Conservation (phyloP, 1,284 basidiomycete genomes). For the Boletus albobrunnescens region DNA sequence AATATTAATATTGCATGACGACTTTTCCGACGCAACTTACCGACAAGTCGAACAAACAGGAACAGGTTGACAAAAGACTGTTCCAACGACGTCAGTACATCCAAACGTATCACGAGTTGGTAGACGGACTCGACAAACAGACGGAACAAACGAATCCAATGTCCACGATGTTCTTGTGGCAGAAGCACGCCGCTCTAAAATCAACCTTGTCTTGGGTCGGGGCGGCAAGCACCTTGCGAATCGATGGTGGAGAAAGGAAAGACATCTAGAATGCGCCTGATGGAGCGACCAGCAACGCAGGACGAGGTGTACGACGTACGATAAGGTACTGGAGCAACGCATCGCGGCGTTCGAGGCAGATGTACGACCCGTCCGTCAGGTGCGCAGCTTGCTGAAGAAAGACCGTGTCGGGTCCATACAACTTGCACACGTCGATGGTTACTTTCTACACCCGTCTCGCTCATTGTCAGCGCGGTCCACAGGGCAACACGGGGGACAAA, state of each 20-base stretch:
- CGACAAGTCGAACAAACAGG: slow-evolving; percentile 91
- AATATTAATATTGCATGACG: neutral
- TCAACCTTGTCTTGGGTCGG: slow-evolving; percentile 95
- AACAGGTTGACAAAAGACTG: slow-evolving; percentile 91
- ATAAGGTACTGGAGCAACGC: slow-evolving; percentile 86
- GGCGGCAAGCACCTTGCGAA: slow-evolving; percentile 75
- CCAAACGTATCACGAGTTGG: neutral
- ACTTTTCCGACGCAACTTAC: slow-evolving; percentile 40
- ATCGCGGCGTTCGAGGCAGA: slow-evolving; percentile 75
- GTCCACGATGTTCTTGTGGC: slow-evolving; percentile 95
- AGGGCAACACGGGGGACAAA: slow-evolving; percentile 30
- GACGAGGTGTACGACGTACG: slow-evolving; percentile 41
- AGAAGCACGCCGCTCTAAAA: slow-evolving; percentile 97
- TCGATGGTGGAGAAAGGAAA: slow-evolving; percentile 80
- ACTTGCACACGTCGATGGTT: slow-evolving; percentile 92
- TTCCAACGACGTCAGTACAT: slow-evolving; percentile 6
- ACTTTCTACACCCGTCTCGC: slow-evolving; percentile 63
- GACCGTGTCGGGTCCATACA: slow-evolving; percentile 86
- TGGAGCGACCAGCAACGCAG: neutral
- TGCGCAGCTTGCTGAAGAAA: slow-evolving; percentile 98
- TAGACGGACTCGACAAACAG: slow-evolving; percentile 81
- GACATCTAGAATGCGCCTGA: slow-evolving; percentile 64
- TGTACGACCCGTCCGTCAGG: slow-evolving; percentile 92
- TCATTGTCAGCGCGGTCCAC: neutral
- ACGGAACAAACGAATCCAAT: slow-evolving; percentile 98